Evolutionary conservation across 2,329 filamentous ascomycete species (phyloP), one percentile per base, ranked within the genome.

Genomic region (Pyrenophora tritici-repentis): DNA sequence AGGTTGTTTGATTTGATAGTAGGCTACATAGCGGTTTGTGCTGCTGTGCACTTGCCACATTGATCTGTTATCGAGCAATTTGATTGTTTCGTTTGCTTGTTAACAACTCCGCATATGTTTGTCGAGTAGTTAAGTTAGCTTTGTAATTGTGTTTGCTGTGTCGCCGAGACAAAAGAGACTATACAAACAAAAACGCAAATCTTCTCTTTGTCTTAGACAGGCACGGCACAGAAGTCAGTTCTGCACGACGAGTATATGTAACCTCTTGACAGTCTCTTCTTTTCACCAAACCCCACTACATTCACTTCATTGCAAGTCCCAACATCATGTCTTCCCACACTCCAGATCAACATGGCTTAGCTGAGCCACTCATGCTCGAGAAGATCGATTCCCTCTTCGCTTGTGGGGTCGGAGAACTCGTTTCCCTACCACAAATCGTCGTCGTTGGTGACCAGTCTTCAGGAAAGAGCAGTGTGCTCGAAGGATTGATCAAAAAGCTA

Each of bases 371-470:
- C 22, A 38, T 58, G 55, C 63, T 72, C 1, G 60, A 69, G 6
- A 73, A 73, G 44, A 72, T 76, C 10, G 72, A 75, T 53, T 58
- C 57, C 24, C 61, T 75, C 0, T 73, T 73, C 24, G 66, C 65
- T 3, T 71, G 64, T 45, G 68, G 68, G 35, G 61, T 71, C 1
- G 70, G 70, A 1, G 56, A 71, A 8, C 62, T 67, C 16, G 62
- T 76, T 37, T 47, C 56, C 34, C 58, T 72, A 0, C 66, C 2
- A 52, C 38, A 48, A 13, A 38, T 60, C 14, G 56, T 59, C n/a
- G 57, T 63, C 5, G 47, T 61, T 13, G 75, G 76, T 5, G 75
- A 77, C 42, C 73, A 78, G 48, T 76, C 72, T 0, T 72, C 67
- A 40, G 74, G 76, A 1, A 73, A 65, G 61, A 68, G 53, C 18